A percentile compares a stretch with the other conserved stretches of the same genome.
These are phyloP conservation scores for Termitomyces sp. DNA, from an alignment of 768 basidiomycete genomes.

Conservation along the genomic window DNA sequence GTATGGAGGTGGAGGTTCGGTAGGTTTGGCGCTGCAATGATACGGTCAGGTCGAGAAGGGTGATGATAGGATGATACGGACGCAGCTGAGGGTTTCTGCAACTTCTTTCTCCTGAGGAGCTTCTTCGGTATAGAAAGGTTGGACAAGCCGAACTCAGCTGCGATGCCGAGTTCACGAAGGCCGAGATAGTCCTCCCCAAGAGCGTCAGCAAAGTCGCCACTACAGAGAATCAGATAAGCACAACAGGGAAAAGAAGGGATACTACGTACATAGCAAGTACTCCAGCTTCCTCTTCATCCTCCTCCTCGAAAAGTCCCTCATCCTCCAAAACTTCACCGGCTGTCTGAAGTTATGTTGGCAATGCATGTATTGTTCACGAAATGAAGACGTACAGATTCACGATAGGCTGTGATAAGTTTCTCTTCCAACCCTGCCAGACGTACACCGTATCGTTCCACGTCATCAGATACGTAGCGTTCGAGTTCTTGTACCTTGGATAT, in stretches of 20 bases:
- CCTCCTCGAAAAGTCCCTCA: conserved; percentile 63
- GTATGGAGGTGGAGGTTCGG: conserved; percentile 76
- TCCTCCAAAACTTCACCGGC: conserved; percentile 50
- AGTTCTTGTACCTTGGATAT: conserved; percentile 72
- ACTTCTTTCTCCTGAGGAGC: conserved; percentile 64
- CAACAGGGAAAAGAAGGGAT: not conserved
- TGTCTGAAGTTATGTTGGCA: conserved; percentile 24
- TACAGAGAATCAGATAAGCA: conserved; percentile 19
- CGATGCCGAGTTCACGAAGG: conserved; percentile 82
- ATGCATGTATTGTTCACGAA: not conserved
- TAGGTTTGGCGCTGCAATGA: conserved; percentile 48
- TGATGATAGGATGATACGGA: conserved; percentile 29
- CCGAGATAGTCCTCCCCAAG: conserved; percentile 94
- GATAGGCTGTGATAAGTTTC: conserved; percentile 80
- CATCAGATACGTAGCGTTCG: conserved; percentile 85
- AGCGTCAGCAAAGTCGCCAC: conserved; percentile 83
- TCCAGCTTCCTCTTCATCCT: conserved; percentile 46
- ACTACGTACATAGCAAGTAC: conserved; percentile 51
- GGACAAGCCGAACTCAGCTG: conserved; percentile 75
- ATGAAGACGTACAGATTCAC: conserved; percentile 59
- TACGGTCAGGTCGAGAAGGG: not conserved
- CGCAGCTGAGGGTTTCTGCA: conserved; percentile 37
- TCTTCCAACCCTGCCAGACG: conserved; percentile 78
- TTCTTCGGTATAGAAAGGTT: conserved; percentile 75
- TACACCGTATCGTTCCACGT: conserved; percentile 75